These are phyloP conservation scores for Funneliformis caledonium DNA, from an alignment of 371 early-diverging fungal species.

Conservation along the genomic window DNA sequence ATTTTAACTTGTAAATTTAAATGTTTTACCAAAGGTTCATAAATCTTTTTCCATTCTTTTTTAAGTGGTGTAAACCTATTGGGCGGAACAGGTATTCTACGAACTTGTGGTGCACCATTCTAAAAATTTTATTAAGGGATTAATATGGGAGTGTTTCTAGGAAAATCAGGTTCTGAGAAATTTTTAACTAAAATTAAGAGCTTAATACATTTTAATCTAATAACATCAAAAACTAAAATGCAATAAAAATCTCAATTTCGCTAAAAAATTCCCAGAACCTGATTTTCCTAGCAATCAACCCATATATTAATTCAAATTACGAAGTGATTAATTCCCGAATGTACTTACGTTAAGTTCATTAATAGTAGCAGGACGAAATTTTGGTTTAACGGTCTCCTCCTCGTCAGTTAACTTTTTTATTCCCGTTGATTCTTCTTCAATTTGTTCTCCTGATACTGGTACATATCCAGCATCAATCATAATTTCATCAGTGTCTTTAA, in stretches of 20 bases:
- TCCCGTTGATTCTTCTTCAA: background rate
- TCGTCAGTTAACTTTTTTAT: background rate
- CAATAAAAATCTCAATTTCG: no score
- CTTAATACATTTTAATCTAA: no score
- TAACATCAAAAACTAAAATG: no score
- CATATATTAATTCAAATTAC: no score
- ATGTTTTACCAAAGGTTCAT: constrained; percentile 98
- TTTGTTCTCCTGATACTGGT: background rate
- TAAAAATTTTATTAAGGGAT: constrained; percentile 19
- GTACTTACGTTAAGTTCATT: background rate
- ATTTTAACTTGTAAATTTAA: constrained; percentile 97
- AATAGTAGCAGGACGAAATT: constrained; percentile 15
- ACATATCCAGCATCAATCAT: background rate
- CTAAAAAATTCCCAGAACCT: no score
- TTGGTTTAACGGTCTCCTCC: constrained; percentile 17
- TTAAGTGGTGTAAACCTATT: constrained; percentile 93
- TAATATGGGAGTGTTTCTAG: no score
- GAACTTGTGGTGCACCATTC: constrained; percentile 59
- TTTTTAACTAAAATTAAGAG: no score
- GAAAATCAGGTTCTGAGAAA: background rate
- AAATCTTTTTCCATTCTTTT: constrained; percentile 97
- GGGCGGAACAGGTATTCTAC: constrained; percentile 90
- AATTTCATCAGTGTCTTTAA: background rate
- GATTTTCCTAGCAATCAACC: no score
- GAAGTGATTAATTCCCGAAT: no score